Conservation (phyloP, 1,139 yeast genomes). For the Suhomyces coccinellae region DNA sequence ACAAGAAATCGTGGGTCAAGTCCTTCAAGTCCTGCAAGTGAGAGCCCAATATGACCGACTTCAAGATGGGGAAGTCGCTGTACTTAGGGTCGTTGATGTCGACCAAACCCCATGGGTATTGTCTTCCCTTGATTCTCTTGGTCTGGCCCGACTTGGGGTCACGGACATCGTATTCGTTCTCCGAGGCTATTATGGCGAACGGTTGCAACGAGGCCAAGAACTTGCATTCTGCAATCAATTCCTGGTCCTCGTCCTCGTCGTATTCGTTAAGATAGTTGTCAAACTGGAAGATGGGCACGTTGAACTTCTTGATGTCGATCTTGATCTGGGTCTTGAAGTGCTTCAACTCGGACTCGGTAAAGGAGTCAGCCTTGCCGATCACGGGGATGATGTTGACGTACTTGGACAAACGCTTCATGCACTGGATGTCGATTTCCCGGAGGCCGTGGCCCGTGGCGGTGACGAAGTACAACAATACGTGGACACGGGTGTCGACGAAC, state of each 20-base stretch:
- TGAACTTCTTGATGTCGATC: constrained; percentile 73
- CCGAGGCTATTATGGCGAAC: constrained; percentile 84
- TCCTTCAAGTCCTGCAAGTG: constrained; percentile 93
- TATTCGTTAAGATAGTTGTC: constrained; percentile 45
- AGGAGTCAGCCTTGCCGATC: constrained; percentile 81
- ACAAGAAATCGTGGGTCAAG: constrained; percentile 85
- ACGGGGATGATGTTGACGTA: constrained; percentile 89
- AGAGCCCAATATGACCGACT: constrained; percentile 84
- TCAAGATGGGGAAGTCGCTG: constrained; percentile 81
- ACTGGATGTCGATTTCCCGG: constrained; percentile 70
- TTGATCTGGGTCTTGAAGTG: constrained; percentile 53
- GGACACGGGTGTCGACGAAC: constrained; percentile 76
- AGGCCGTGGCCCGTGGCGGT: constrained; percentile 80
- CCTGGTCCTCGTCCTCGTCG: constrained; percentile 60
- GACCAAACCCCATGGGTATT: constrained; percentile 93
- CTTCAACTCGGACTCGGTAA: constrained; percentile 73
- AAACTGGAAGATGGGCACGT: constrained; percentile 84
- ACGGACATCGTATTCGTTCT: constrained; percentile 46
- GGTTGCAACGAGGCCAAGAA: constrained; percentile 77
- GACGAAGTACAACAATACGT: constrained; percentile 67
- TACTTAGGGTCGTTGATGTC: constrained; percentile 80
- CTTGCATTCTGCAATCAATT: constrained; percentile 77
- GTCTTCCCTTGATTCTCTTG: constrained; percentile 68
- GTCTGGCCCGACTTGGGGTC: constrained; percentile 58
- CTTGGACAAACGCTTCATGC: constrained; percentile 74